A percentile compares a stretch with the other conserved stretches of the same genome.
Evolutionary conservation across 2,329 filamentous ascomycete species (phyloP).

Genomic region (Bipolaris sorokiniana): DNA sequence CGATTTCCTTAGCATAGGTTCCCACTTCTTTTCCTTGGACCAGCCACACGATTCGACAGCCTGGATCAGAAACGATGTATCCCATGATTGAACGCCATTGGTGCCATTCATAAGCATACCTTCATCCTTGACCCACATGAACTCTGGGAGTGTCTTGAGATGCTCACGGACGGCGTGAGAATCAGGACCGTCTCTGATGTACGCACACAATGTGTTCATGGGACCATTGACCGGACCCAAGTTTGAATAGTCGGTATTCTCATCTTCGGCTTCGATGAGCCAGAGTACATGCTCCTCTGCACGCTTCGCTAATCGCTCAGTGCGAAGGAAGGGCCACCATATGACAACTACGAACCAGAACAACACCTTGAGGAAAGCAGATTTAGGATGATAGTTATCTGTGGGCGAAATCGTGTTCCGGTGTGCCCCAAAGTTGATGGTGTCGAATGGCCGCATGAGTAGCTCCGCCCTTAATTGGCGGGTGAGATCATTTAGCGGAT

Average conservation of each 20-base stretch:
- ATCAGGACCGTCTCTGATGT: slow-evolving; percentile 80
- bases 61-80: slow-evolving; percentile 89
- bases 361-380: slow-evolving; percentile 76
- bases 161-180: slow-evolving; percentile 75
- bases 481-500: slow-evolving; percentile 76
- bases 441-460: slow-evolving; percentile 77
- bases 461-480: slow-evolving; percentile 78
- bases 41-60: slow-evolving; percentile 80
- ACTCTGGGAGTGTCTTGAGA: slow-evolving; percentile 81
- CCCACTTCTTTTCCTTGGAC: slow-evolving; percentile 76
- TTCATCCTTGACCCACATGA: slow-evolving; percentile 87
- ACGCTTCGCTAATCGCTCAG: slow-evolving; percentile 67
- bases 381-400: slow-evolving; percentile 95
- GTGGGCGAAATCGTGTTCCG: slow-evolving; percentile 79
- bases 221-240: slow-evolving; percentile 88
- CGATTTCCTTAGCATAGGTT: slow-evolving; percentile 80
- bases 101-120: slow-evolving; percentile 96
- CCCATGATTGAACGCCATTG: slow-evolving; percentile 98
- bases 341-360: slow-evolving; percentile 82
- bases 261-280: slow-evolving; percentile 87
- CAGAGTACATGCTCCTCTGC: slow-evolving; percentile 84
- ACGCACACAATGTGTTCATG: slow-evolving; percentile 89
- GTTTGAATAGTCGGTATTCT: slow-evolving; percentile 85
- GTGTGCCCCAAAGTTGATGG: slow-evolving; percentile 77
- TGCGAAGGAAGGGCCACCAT: slow-evolving; percentile 79